Evolutionary conservation across 805 yeast genomes (phyloP), one percentile per base, ranked within the genome.

Genomic region (Starmerella potacharoeniae): DNA sequence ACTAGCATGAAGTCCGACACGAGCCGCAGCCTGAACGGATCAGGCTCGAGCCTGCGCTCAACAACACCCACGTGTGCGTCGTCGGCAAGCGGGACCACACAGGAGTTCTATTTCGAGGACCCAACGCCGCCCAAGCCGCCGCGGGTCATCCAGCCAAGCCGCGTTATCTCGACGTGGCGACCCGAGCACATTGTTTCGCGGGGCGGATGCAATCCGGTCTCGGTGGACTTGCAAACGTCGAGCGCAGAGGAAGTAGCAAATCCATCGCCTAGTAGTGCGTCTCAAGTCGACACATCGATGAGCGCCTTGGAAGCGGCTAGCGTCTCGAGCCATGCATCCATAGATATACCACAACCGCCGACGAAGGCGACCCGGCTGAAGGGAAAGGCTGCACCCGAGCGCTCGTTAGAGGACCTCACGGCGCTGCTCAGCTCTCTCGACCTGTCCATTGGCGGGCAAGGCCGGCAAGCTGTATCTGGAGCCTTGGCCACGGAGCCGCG

Each of bases 131-230:
- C 42, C 28, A 39, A 17, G 42, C 28, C 42, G 16, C 39, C 6
- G 39, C 8, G 5, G 34, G 17, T 5, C 31, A 13, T 13, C 6
- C 30, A 22, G 17, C 39, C 34, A 13, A 37, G 34, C 22, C 39
- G 46, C 11, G 16, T 11, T 5, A 46, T 46, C 13, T 52, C 55
- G n/a, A 33, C 49, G 2, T 53, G 55, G 55, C 28, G 47, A 30
- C 55, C 52, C 3, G 42, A 35, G 6, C 55, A 34, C n/a, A 41
- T 53, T 31, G 48, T 41, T 3, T 47, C 55, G 22, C 53, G 22
- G 31, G 59, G 51, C 44, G 39, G n/a, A 9, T 14, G 43, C 30
- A 5, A 36, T 13, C 17, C 41, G 16, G 7, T 6, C 22, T 22
- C 22, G 3, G 22, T 22, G 22, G 22, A 22, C 22, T 22, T 22